These are phyloP conservation scores for Hyaloscypha finlandica DNA, from an alignment of 495 filamentous ascomycete species.

Conservation along the genomic window DNA sequence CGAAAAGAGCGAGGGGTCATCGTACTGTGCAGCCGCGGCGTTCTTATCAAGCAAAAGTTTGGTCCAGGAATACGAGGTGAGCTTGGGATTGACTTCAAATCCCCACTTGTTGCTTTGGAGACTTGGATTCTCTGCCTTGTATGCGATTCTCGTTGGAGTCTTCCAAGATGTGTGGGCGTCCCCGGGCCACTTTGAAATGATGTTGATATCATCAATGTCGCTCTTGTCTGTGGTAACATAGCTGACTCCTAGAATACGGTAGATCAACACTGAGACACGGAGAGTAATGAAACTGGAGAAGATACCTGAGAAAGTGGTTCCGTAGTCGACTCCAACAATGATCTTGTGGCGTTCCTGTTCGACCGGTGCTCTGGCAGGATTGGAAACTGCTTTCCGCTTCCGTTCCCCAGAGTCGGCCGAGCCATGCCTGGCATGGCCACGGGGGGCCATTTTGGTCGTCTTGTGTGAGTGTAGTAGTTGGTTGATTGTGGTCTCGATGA, in stretches of 20 bases:
- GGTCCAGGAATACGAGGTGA: slow-evolving; percentile 27
- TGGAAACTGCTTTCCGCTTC: no score
- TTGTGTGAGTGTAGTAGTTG: no score
- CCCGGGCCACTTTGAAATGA: slow-evolving; percentile 23
- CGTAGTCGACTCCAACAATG: slow-evolving; percentile 28
- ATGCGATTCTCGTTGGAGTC: slow-evolving; percentile 27
- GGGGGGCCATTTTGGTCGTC: no score
- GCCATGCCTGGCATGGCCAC: no score
- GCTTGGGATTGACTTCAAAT: slow-evolving; percentile 23
- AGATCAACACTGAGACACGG: neutral
- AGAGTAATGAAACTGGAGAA: neutral
- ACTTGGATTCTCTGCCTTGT: slow-evolving; percentile 16
- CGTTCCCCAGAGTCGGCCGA: no score
- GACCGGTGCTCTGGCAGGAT: no score
- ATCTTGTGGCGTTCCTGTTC: slow-evolving; percentile 6
- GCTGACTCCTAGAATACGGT: slow-evolving; percentile 18
- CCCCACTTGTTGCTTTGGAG: slow-evolving; percentile 23
- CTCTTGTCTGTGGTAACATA: slow-evolving; percentile 26
- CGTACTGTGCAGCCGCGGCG: slow-evolving; percentile 9
- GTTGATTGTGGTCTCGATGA: no score
- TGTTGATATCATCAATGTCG: slow-evolving; percentile 23
- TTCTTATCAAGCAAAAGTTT: slow-evolving; percentile 28
- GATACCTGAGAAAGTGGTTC: slow-evolving; percentile 27
- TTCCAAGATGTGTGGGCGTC: slow-evolving; percentile 14
- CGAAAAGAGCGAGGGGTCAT: slow-evolving; percentile 23